A percentile compares a stretch with the other conserved stretches of the same genome.
These are phyloP conservation scores for Hygrophorus pudorinus DNA, from an alignment of 768 basidiomycete species.

Conservation along the genomic window DNA sequence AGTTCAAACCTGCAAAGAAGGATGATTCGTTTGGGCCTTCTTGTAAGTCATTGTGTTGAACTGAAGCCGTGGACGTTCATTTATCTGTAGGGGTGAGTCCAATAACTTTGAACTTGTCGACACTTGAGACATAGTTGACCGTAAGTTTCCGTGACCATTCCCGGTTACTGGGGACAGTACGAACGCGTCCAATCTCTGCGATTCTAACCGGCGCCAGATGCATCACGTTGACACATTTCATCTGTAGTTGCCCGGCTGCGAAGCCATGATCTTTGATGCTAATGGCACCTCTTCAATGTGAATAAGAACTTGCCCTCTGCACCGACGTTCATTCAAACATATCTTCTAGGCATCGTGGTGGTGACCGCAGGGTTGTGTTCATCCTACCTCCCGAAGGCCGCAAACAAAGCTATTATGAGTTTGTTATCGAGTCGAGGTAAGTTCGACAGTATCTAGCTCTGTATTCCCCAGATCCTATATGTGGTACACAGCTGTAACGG, in stretches of 20 bases:
- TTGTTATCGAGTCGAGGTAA: constrained; percentile 58
- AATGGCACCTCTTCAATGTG: constrained; percentile 76
- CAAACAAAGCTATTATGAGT: constrained; percentile 49
- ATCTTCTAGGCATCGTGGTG: constrained; percentile 64
- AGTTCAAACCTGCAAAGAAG: constrained; percentile 79
- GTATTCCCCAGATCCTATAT: too few species aligned
- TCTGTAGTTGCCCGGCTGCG: constrained; percentile 80
- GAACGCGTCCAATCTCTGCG: constrained; percentile 76
- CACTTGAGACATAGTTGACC: neutral
- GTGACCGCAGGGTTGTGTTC: constrained; percentile 88
- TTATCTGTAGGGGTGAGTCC: constrained; percentile 35
- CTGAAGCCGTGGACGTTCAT: neutral
- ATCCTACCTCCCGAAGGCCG: constrained; percentile 71
- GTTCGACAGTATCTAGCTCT: too few species aligned
- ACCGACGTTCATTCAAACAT: neutral
- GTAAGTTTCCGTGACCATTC: constrained; percentile 74
- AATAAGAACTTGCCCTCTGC: neutral
- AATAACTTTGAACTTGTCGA: neutral
- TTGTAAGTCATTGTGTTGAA: constrained; percentile 44
- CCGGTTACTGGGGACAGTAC: constrained; percentile 69
- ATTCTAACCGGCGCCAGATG: neutral
- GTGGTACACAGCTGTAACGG: constrained; percentile 57
- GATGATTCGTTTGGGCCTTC: constrained; percentile 89
- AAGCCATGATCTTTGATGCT: constrained; percentile 83
- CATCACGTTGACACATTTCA: neutral